Conservation (phyloP, 257 asterid genomes). For the Fraxinus excelsior region DNA sequence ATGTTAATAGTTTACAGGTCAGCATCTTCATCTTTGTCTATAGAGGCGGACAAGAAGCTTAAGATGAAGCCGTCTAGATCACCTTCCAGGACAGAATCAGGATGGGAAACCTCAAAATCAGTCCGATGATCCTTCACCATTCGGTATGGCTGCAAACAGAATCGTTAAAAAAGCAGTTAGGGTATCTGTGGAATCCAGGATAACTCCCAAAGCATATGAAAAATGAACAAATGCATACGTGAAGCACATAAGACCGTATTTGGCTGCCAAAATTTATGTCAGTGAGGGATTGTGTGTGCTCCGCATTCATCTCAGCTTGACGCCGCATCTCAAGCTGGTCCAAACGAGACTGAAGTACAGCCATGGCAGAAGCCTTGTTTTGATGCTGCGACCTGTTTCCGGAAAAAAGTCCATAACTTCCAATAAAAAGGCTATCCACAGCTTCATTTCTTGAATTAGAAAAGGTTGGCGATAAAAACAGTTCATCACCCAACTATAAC, state of each 20-base stretch:
- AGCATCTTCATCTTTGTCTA: slow-evolving; percentile 62
- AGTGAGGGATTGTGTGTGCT: slow-evolving; percentile 81
- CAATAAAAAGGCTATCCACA: slow-evolving; percentile 5
- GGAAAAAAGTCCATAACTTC: neutral
- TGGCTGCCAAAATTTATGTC: slow-evolving; percentile 95
- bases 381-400: slow-evolving; percentile 84
- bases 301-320: slow-evolving; percentile 76
- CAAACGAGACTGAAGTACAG: slow-evolving; percentile 94
- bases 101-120: slow-evolving; percentile 86
- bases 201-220: neutral
- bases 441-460: neutral
- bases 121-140: slow-evolving; percentile 99
- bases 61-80: slow-evolving; percentile 80
- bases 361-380: slow-evolving; percentile 93
- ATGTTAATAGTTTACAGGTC: slow-evolving; percentile 25
- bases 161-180: slow-evolving; percentile 12
- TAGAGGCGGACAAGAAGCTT: slow-evolving; percentile 74
- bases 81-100: slow-evolving; percentile 88
- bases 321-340: slow-evolving; percentile 91
- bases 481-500: neutral
- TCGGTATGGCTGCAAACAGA: slow-evolving; percentile 73
- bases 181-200: neutral
- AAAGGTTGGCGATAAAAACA: neutral
- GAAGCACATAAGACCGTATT: slow-evolving; percentile 88
- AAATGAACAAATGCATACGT: slow-evolving; percentile 49